Conservation (phyloP, 2,329 filamentous ascomycete species). For the Xylariaceae sp. region DNA sequence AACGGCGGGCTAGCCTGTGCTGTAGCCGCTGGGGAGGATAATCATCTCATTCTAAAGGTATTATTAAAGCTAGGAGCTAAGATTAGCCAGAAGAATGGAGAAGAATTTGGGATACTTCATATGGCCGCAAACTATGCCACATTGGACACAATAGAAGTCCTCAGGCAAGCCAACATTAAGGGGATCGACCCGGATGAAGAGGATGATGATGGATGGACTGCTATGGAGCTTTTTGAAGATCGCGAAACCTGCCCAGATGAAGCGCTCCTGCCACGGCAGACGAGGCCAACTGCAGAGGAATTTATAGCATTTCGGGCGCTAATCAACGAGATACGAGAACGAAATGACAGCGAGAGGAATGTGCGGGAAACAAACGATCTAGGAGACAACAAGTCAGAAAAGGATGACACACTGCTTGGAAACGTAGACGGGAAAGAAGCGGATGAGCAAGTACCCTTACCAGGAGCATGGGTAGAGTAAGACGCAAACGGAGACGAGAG, state of each 20-base stretch:
- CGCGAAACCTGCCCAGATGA: background rate
- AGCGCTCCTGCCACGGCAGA: background rate
- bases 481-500: background rate
- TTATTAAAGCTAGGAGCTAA: background rate
- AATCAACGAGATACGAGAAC: background rate
- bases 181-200: background rate
- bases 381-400: background rate
- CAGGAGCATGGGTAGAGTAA: constrained; percentile 1
- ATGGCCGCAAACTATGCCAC: background rate
- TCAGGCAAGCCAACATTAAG: background rate
- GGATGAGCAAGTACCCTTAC: background rate
- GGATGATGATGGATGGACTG: background rate
- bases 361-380: background rate
- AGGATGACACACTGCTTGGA: background rate
- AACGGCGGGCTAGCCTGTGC: background rate
- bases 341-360: background rate
- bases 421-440: background rate
- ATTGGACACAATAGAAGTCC: constrained; percentile 4
- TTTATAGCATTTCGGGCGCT: background rate
- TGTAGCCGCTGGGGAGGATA: background rate
- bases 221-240: background rate
- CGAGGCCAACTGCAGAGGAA: background rate
- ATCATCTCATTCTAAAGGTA: background rate
- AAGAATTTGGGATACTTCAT: background rate
- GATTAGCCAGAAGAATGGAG: background rate